Evolutionary conservation across 2,329 filamentous ascomycete genomes (phyloP).

Genomic region (Penicillium sp.): DNA sequence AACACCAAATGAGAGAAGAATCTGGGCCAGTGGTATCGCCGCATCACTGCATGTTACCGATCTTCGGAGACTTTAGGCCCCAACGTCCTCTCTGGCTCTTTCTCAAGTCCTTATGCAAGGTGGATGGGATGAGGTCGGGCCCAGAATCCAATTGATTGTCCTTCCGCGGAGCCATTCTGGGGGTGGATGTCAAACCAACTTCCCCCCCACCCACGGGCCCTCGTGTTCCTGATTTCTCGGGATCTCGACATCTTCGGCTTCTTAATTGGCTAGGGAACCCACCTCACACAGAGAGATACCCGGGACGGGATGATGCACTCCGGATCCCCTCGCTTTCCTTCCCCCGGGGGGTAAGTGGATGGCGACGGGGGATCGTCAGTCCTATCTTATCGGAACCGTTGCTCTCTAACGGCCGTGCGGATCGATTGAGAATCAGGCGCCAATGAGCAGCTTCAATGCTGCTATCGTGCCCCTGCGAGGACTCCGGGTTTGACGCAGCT

Average conservation of each 20-base stretch:
- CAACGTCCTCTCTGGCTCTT: neutral
- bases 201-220: conserved; percentile 2
- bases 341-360: conserved; percentile 3
- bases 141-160: too few species aligned
- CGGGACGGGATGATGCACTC: neutral
- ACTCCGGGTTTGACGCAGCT: conserved; percentile 1
- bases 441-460: conserved; percentile 8
- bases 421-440: conserved; percentile 6
- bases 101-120: too few species aligned
- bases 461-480: neutral
- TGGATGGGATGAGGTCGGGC: too few species aligned
- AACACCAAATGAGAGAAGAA: neutral
- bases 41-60: conserved; percentile 17
- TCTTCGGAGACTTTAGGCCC: neutral
- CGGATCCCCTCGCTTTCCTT: neutral
- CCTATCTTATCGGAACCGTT: conserved; percentile 12
- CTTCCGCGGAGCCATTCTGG: conserved; percentile 1
- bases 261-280: neutral
- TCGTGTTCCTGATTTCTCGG: neutral
- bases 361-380: neutral
- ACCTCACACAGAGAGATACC: neutral
- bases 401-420: conserved; percentile 7
- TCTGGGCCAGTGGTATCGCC: conserved; percentile 10
- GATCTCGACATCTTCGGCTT: neutral
- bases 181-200: neutral